These are phyloP conservation scores for Tetradesmus obliquus DNA, from an alignment of 139 green algal species.

Conservation along the genomic window DNA sequence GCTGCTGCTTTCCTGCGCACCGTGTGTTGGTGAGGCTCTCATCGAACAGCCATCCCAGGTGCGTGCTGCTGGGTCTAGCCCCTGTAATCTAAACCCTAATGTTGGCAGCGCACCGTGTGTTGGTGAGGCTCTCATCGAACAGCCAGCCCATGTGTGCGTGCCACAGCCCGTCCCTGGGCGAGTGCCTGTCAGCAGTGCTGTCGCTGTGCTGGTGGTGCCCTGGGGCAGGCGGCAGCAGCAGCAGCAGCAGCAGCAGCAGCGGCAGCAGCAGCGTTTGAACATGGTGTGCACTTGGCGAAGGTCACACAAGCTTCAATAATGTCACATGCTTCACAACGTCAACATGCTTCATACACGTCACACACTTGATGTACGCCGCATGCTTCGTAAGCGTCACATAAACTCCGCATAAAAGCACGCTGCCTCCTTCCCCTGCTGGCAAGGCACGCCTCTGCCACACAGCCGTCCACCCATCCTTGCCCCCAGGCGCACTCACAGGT, in stretches of 20 bases:
- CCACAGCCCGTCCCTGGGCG: slow-evolving; percentile 80
- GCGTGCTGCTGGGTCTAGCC: too few relatives aligned
- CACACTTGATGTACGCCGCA: too few relatives aligned
- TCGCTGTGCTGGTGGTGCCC: slow-evolving; percentile 85
- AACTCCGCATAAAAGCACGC: too few relatives aligned
- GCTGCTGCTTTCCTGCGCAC: neutral
- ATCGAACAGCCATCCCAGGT: slow-evolving; percentile 80
- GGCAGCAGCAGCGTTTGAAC: neutral
- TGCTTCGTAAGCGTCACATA: too few relatives aligned
- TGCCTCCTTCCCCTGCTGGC: too few relatives aligned
- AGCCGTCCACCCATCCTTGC: too few relatives aligned
- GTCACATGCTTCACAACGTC: neutral
- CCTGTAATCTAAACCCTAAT: neutral
- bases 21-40: slow-evolving; percentile 62
- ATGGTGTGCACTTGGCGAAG: too few relatives aligned
- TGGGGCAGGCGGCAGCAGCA: neutral
- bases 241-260: neutral
- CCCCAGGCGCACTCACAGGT: neutral
- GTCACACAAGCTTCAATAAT: neutral
- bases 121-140: slow-evolving; percentile 74
- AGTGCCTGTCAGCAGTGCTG: slow-evolving; percentile 77
- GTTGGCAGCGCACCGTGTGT: slow-evolving; percentile 36
- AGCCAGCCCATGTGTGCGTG: slow-evolving; percentile 83
- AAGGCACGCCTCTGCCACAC: too few relatives aligned
- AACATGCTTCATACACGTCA: too few relatives aligned